Conservation (phyloP, 202 grass and related monocot species). For the Cymbopogon flexuosus region DNA sequence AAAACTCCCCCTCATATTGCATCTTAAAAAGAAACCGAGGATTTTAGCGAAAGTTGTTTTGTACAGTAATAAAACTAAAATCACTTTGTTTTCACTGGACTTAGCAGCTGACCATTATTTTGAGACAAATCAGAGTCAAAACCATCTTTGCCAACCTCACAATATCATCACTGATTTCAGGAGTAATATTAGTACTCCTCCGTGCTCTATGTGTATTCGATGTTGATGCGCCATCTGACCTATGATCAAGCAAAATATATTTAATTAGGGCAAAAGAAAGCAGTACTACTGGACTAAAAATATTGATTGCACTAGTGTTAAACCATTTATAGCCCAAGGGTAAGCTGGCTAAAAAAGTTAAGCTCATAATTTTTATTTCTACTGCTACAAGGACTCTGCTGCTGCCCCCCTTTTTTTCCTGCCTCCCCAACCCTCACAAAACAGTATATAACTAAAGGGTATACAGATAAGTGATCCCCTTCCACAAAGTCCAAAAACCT, state of each 20-base stretch:
- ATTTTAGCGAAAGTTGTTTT: slow-evolving; percentile 12
- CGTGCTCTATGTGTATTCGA: slow-evolving; percentile 48
- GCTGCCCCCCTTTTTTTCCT: not conserved
- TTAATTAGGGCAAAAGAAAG: slow-evolving; percentile 44
- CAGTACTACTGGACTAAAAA: slow-evolving; percentile 18
- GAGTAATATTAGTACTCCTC: slow-evolving; percentile 72
- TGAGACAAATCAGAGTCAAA: slow-evolving; percentile 6
- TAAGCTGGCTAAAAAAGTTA: slow-evolving; percentile 2
- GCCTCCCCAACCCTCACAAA: not conserved
- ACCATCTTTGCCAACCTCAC: slow-evolving; percentile 65
- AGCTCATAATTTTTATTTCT: not conserved
- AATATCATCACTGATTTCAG: slow-evolving; percentile 98
- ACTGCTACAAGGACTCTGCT: not conserved
- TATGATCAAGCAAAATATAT: slow-evolving; percentile 45
- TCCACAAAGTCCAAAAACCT: not conserved
- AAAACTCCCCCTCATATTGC: not conserved
- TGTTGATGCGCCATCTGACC: slow-evolving; percentile 87
- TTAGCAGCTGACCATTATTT: not conserved
- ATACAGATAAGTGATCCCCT: not conserved
- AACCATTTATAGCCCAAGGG: not conserved
- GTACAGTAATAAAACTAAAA: not conserved
- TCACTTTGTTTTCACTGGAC: not conserved
- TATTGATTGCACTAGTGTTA: slow-evolving; percentile 12
- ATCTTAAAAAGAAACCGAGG: not conserved
- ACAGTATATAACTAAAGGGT: not conserved